Evolutionary conservation across 2,329 filamentous ascomycete species (phyloP).

Genomic region (Mycogone perniciosa): DNA sequence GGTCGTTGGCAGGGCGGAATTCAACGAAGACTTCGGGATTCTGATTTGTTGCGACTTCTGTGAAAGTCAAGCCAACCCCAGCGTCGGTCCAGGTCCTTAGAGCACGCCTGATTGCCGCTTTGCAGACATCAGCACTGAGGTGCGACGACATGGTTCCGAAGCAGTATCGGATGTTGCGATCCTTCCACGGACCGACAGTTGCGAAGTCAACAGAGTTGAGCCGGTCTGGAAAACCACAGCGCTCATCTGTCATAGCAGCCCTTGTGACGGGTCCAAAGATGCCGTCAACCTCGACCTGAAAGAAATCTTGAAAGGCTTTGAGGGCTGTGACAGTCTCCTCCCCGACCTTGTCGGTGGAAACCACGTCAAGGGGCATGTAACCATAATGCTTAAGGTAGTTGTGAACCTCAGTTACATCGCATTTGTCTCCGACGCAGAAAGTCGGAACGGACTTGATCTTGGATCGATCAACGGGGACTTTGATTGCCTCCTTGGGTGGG

Average conservation of each 20-base stretch:
- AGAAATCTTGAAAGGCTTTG: not conserved
- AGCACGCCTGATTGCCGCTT: not conserved
- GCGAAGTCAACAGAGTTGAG: constrained; percentile 4
- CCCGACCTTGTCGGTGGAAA: not conserved
- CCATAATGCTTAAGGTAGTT: constrained; percentile 7
- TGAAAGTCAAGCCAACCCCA: not conserved
- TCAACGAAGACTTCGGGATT: constrained; percentile 2
- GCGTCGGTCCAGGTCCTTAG: not conserved
- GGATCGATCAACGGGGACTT: not conserved
- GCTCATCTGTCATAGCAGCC: not conserved
- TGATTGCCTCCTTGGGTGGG: not conserved
- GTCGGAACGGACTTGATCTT: constrained; percentile 1
- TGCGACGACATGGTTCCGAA: constrained; percentile 1
- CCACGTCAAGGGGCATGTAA: not conserved
- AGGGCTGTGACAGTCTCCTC: not conserved
- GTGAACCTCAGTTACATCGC: constrained; percentile 2
- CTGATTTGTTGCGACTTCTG: not conserved
- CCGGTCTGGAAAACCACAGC: constrained; percentile 1
- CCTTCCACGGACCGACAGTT: constrained; percentile 1
- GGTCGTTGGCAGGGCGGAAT: constrained; percentile 1
- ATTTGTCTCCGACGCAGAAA: not conserved
- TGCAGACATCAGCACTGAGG: not conserved
- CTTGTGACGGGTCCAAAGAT: too few relatives aligned
- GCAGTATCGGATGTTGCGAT: constrained; percentile 2
- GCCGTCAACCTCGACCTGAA: too few relatives aligned